phyloP scores from a whole-genome alignment of 2,329 filamentous ascomycete species.

The Tolypocladium guangdongense region DNA sequence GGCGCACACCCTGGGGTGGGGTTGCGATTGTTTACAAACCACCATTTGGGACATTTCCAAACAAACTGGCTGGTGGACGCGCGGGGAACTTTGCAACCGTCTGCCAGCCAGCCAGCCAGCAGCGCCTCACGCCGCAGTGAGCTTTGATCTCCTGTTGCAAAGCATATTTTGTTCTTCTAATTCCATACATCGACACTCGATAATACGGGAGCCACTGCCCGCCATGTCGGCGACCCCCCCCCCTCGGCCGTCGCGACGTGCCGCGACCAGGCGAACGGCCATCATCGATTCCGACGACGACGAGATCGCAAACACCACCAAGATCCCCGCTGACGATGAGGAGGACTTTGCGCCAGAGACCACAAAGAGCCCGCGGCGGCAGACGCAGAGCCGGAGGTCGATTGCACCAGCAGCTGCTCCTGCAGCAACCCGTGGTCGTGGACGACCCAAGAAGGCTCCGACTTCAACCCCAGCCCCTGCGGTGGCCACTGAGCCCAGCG shows the following conservation, averaged over 20 bases:
- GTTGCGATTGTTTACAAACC: conserved; percentile 28
- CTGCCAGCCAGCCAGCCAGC: neutral
- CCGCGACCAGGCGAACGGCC: conserved; percentile 54
- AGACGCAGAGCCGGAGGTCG: conserved; percentile 30
- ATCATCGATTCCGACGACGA: conserved; percentile 74
- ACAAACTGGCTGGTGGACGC: conserved; percentile 3
- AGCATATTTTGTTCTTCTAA: neutral
- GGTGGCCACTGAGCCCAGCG: conserved; percentile 21
- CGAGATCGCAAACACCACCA: conserved; percentile 40
- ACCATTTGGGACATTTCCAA: conserved; percentile 18
- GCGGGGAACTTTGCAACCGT: conserved; percentile 1
- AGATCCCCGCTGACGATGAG: conserved; percentile 47
- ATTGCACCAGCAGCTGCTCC: conserved; percentile 30
- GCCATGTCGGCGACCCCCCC: conserved; percentile 21
- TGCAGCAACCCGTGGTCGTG: conserved; percentile 27
- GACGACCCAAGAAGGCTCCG: conserved; percentile 31
- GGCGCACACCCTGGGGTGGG: neutral
- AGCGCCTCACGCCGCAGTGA: neutral
- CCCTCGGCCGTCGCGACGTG: conserved; percentile 28
- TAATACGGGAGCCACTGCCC: neutral
- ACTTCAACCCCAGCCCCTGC: neutral
- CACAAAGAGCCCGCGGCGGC: conserved; percentile 43
- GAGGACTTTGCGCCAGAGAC: conserved; percentile 74
- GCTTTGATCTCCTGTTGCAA: neutral
- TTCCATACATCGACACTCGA: neutral